phyloP scores from a whole-genome alignment of 345 rosid genomes.

The Citrus maxima region DNA sequence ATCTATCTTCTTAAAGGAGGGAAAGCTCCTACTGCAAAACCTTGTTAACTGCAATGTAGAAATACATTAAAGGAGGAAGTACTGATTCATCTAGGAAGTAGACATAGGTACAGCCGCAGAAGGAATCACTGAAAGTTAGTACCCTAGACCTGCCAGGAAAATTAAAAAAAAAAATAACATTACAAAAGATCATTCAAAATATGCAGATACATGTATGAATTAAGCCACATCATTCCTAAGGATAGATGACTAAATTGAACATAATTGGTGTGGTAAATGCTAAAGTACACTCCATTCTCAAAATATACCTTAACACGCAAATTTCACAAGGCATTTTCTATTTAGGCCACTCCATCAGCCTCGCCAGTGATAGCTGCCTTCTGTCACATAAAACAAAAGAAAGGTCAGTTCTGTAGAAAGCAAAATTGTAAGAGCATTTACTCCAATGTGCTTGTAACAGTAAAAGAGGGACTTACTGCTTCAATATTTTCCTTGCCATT shows the following conservation, averaged over 20 bases:
- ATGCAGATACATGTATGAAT: not conserved
- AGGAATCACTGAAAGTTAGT: conserved; percentile 40
- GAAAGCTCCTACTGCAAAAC: conserved; percentile 7
- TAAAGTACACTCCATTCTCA: not conserved
- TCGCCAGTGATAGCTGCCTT: conserved; percentile 62
- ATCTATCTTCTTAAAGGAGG: conserved; percentile 1
- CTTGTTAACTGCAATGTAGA: conserved; percentile 11
- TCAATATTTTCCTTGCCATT: conserved; percentile 50
- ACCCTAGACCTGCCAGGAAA: conserved; percentile 58
- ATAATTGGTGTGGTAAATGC: not conserved
- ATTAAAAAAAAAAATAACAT: not conserved
- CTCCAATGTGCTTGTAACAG: not conserved
- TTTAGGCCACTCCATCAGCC: conserved; percentile 56
- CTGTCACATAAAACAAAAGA: conserved; percentile 29
- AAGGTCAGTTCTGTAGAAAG: conserved; percentile 5
- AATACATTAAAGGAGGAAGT: conserved; percentile 8
- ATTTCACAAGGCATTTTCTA: conserved; percentile 12
- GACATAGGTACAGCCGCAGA: conserved; percentile 30
- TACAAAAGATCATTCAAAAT: not conserved
- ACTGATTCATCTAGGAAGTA: conserved; percentile 25
- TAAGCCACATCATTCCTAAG: not conserved
- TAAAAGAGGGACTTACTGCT: conserved; percentile 30
- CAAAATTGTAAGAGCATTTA: not conserved
- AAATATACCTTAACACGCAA: conserved; percentile 38
- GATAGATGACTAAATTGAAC: not conserved